A percentile compares a stretch with the other conserved stretches of the same genome.
phyloP scores from a whole-genome alignment of 1,284 basidiomycete species.

The Microbotryum lychnidis-dioicae region DNA sequence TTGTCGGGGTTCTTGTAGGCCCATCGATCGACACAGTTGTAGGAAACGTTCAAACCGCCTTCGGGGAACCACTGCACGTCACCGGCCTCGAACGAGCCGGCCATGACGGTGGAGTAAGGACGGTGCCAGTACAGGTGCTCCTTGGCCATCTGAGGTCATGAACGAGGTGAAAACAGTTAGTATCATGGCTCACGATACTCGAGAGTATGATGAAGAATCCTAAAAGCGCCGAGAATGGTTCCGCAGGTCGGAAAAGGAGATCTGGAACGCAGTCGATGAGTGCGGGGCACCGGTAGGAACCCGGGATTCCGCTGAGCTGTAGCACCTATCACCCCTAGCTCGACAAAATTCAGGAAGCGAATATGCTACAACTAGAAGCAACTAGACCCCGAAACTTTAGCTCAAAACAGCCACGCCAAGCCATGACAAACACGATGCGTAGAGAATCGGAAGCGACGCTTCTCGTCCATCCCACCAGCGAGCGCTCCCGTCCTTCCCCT shows the following conservation, averaged over 20 bases:
- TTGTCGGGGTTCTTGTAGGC: constrained; percentile 85
- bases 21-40: constrained; percentile 97
- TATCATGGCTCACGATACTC: background rate
- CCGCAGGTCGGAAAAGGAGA: too few species aligned
- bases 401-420: background rate
- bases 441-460: too few species aligned
- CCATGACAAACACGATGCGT: too few species aligned
- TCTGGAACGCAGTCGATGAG: too few species aligned
- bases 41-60: constrained; percentile 57
- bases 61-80: constrained; percentile 83
- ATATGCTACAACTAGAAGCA: background rate
- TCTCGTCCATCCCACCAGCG: too few species aligned
- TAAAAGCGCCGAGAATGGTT: too few species aligned
- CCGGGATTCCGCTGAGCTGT: too few species aligned
- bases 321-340: too few species aligned
- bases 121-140: constrained; percentile 82
- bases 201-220: too few species aligned
- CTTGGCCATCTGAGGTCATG: constrained; percentile 55
- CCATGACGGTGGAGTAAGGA: constrained; percentile 79
- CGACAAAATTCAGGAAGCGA: too few species aligned
- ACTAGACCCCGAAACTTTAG: background rate
- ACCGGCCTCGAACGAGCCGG: constrained; percentile 75
- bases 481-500: background rate
- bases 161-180: background rate
- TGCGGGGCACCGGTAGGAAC: too few species aligned